Conservation (phyloP, 2,329 filamentous ascomycete genomes). For the Rasamsonia emersonii region DNA sequence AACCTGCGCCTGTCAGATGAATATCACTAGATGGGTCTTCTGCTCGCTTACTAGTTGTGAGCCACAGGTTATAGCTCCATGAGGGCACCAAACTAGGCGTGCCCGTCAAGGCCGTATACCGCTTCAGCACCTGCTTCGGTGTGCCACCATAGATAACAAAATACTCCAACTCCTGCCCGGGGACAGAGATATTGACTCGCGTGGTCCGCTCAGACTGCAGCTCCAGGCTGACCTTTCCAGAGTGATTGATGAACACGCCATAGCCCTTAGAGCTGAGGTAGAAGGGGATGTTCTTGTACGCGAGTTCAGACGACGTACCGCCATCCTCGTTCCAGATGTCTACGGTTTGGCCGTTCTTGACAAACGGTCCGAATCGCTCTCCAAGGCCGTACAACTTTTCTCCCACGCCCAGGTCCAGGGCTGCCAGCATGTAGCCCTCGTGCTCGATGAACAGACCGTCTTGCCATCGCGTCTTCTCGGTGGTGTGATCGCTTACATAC, state of each 20-base stretch:
- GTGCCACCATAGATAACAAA: slow-evolving; percentile 64
- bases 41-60: slow-evolving; percentile 48
- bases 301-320: slow-evolving; percentile 31
- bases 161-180: slow-evolving; percentile 63
- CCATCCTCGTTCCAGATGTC: slow-evolving; percentile 55
- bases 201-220: slow-evolving; percentile 66
- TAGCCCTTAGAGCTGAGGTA: slow-evolving; percentile 56
- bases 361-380: slow-evolving; percentile 67
- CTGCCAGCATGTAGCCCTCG: slow-evolving; percentile 32
- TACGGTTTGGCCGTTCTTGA: slow-evolving; percentile 64
- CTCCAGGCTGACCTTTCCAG: slow-evolving; percentile 62
- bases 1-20: slow-evolving; percentile 34
- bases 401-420: slow-evolving; percentile 34
- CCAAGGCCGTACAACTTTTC: slow-evolving; percentile 68
- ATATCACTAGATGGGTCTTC: neutral
- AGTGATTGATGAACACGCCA: slow-evolving; percentile 65
- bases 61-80: slow-evolving; percentile 70
- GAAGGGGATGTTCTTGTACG: slow-evolving; percentile 36
- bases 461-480: slow-evolving; percentile 20
- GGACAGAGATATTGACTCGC: slow-evolving; percentile 60
- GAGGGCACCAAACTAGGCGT: slow-evolving; percentile 55
- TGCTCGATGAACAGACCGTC: slow-evolving; percentile 31
- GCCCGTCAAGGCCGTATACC: slow-evolving; percentile 61
- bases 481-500: slow-evolving; percentile 27
- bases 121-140: slow-evolving; percentile 61